Evolutionary conservation across 495 filamentous ascomycete species (phyloP), one percentile per base, ranked within the genome.

Genomic region (Penicillium silybi): DNA sequence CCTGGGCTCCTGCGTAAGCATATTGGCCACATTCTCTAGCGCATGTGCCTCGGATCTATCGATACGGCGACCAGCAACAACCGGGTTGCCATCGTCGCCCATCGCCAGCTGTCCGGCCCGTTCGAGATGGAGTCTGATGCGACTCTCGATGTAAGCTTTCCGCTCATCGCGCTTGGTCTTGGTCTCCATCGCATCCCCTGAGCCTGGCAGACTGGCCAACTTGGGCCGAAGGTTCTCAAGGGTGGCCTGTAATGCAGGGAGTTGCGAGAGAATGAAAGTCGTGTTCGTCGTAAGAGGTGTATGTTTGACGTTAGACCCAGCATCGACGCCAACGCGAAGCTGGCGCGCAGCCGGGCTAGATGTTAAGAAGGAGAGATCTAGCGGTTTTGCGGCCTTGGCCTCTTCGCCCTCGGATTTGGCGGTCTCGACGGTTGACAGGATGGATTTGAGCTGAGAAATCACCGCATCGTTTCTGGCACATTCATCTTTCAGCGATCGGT

Each of bases 221-320:
- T 84, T 78, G 0, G 80, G 81, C 17, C 83, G 74, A 46, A 98
- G 67, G 19, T 80, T 72, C 2, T 75, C 71, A 0, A 90, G 75
- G 4, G 90, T 72, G 3, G 80, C 71, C 46, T 89, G 81, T 23
- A 98, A 76, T 0, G 86, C 81, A 10, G 88, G 87, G 10, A 97
- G 76, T 67, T 98, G 93, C 1, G 85, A 86, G 16, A 90, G 69
- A 4, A 86, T 83, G 63, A 96, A 97, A 3, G 80, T 81, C 0
- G 90, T 84, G 5, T 89, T 86, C 0, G 88, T 91, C 13, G 84
- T 85, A 0, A 93, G 68, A 73, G 45, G 77, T 11, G 63, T 69
- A 44, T 70, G 74, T 41, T 67, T 59, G 29, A 54, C 56, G 53
- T 64, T 75, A 9, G 65, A 53, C 42, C 67, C 71, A 15, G 66